These are phyloP conservation scores for Colletotrichum sp. DNA, from an alignment of 2,329 filamentous ascomycete species.

Conservation along the genomic window DNA sequence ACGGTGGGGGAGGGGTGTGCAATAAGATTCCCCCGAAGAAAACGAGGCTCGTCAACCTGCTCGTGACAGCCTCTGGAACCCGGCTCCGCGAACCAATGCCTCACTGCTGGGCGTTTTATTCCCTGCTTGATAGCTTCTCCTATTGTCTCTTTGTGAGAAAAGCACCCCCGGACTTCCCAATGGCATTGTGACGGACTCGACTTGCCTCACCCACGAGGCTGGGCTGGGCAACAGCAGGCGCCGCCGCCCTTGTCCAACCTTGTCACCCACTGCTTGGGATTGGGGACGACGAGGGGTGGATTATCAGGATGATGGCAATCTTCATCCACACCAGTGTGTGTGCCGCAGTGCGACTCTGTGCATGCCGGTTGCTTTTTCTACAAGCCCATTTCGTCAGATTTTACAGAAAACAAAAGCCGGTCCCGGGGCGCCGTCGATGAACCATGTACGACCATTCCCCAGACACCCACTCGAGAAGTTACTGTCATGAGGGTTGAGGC, in stretches of 20 bases:
- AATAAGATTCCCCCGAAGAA: background rate
- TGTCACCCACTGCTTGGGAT: background rate
- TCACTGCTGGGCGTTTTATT: background rate
- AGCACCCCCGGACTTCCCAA: background rate
- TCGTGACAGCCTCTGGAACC: background rate
- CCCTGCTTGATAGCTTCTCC: background rate
- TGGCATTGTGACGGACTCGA: background rate
- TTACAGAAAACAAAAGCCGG: background rate
- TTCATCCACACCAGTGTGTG: background rate
- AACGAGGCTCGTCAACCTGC: background rate
- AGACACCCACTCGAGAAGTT: background rate
- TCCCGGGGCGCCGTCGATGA: background rate
- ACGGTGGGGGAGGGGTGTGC: too few relatives aligned
- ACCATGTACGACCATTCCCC: background rate
- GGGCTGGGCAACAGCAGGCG: background rate
- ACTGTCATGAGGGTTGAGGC: background rate
- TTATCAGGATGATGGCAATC: background rate
- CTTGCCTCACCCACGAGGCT: background rate
- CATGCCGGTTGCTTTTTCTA: background rate
- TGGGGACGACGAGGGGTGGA: background rate
- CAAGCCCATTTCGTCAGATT: background rate
- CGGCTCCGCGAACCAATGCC: background rate
- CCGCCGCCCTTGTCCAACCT: background rate
- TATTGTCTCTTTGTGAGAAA: background rate
- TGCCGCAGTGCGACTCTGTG: background rate